phyloP scores from a whole-genome alignment of 2,329 filamentous ascomycete genomes.

The Sclerotinia minor region DNA sequence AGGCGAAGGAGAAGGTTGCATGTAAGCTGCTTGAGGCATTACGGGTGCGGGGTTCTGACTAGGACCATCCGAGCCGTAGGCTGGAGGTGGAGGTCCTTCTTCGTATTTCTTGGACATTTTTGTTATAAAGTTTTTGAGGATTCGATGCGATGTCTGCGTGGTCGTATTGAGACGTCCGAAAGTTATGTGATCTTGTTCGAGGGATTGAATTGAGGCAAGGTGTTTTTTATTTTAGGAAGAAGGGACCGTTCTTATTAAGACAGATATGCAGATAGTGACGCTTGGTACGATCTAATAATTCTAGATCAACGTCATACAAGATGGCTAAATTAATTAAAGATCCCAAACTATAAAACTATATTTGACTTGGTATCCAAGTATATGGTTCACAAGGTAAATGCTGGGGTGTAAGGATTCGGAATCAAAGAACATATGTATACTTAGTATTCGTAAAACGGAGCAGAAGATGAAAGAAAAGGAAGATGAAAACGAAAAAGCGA shows the following conservation, averaged over 20 bases:
- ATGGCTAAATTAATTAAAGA: not conserved
- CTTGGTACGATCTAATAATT: constrained; percentile 9
- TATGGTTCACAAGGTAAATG: not conserved
- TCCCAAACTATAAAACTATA: too few relatives aligned
- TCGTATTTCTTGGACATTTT: constrained; percentile 32
- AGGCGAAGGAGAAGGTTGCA: constrained; percentile 17
- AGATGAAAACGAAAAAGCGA: not conserved
- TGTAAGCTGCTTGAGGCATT: constrained; percentile 32
- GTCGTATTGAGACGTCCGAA: not conserved
- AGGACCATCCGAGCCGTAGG: constrained; percentile 30
- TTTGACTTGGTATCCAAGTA: not conserved
- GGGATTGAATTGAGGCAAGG: not conserved
- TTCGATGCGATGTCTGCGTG: not conserved
- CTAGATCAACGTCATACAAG: constrained; percentile 10
- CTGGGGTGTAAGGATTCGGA: not conserved
- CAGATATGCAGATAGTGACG: constrained; percentile 5
- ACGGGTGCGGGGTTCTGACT: constrained; percentile 15
- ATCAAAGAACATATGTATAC: not conserved
- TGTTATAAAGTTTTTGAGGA: constrained; percentile 8
- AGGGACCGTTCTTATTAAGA: not conserved
- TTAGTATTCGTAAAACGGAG: not conserved
- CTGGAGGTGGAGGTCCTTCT: constrained; percentile 33
- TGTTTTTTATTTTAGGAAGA: not conserved
- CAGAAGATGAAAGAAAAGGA: too few relatives aligned
- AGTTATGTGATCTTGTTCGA: not conserved